Evolutionary conservation across 768 basidiomycete genomes (phyloP), one percentile per base, ranked within the genome.

Genomic region (Podaxis pistillaris): DNA sequence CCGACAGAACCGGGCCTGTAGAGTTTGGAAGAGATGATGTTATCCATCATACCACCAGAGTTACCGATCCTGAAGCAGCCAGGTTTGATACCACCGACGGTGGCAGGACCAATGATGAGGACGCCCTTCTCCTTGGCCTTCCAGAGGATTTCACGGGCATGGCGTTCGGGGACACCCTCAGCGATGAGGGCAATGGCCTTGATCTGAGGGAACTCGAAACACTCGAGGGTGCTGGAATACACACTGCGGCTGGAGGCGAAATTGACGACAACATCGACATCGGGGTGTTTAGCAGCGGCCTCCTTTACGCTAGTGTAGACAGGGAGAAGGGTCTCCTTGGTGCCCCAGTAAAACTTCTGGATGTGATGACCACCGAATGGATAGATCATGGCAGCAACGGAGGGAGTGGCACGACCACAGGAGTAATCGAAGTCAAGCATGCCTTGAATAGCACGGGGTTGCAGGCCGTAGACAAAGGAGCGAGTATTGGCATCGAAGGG

Each of bases 331-430:
- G 96, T 96, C 83, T 98, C 97, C 81, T 93, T 94, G 44, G 97
- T 98, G 60, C 97, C 97, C 97, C 97, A 98, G 85, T 99, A 98
- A 86, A 99, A 98, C 82, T 99, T 99, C 81, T 99, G 97, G 77
- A 98, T 97, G 80, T 98, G 97, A 80, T 98, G 96, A 19, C 96
- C 96, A 72, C 96, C 97, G 78, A 99, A 99, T 73, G 96, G 97
- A 77, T 99, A 99, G 74, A 99, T 97, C 96, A 98, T 99, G 41
- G 97, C 97, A 30, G 97, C 96, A 67, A 98, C 97, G 51, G 89
- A 91, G 40, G 97, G 95, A 19, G 90, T 84, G 51, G 85, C 76
- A 65, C 97, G 92, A 17, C 96, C 96, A 78, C 97, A 99, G 13
- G 94, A 94, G 80, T 89, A 99, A 83, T 99, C 97, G 68, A 99